Conservation (phyloP, 2,329 filamentous ascomycete genomes). For the Seiridium cupressi region DNA sequence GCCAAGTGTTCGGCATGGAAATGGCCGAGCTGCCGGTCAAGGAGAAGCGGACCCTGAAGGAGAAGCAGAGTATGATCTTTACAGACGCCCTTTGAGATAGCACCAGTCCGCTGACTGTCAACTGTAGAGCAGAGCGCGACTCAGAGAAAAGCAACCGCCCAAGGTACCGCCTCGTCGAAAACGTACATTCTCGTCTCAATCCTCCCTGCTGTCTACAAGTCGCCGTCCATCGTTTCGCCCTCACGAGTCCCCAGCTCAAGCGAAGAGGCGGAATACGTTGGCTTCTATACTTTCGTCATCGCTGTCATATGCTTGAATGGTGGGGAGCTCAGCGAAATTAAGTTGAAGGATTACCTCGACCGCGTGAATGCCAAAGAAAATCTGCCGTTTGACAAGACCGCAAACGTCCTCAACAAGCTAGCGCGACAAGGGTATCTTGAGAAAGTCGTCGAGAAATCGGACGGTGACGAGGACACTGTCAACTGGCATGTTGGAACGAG, state of each 20-base stretch:
- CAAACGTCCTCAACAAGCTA: conserved; percentile 71
- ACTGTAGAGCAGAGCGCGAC: conserved; percentile 29
- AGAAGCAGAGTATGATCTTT: conserved; percentile 62
- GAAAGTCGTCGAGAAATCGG: conserved; percentile 63
- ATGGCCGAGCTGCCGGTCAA: conserved; percentile 77
- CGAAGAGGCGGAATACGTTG: conserved; percentile 77
- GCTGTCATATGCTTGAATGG: conserved; percentile 73
- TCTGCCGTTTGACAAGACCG: conserved; percentile 73
- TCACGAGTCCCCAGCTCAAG: conserved; percentile 62
- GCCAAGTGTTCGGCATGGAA: conserved; percentile 83
- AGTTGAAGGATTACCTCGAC: conserved; percentile 72
- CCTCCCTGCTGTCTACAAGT: conserved; percentile 67
- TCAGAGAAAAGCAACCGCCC: conserved; percentile 37
- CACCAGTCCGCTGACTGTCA: background rate
- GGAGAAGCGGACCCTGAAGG: conserved; percentile 78
- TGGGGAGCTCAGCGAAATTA: conserved; percentile 73
- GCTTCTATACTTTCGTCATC: conserved; percentile 77
- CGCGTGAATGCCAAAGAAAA: conserved; percentile 74
- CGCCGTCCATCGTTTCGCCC: conserved; percentile 65
- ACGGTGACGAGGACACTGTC: conserved; percentile 70
- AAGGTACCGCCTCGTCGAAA: conserved; percentile 57
- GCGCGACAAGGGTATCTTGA: conserved; percentile 81
- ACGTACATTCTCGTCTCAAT: conserved; percentile 76
- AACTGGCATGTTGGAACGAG: conserved; percentile 85
- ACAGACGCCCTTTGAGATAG: background rate